Conservation (phyloP, 352 stramenopile genomes). For the Globisporangium cystogenes region DNA sequence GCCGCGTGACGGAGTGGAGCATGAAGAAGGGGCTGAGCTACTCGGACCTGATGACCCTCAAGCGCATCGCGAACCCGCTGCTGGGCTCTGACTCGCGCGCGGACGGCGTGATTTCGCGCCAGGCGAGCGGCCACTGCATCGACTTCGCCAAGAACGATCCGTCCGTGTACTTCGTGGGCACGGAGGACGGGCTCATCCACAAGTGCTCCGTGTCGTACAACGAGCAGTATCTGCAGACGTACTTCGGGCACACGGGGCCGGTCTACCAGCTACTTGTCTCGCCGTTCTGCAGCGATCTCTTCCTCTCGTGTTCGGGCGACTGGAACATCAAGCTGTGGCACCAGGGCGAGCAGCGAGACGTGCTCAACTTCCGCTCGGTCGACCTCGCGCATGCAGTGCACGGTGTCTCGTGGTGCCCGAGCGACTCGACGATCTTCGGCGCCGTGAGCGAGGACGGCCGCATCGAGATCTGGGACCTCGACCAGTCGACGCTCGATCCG, state of each 20-base stretch:
- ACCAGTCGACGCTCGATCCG: slow-evolving; percentile 77
- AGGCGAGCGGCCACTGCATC: slow-evolving; percentile 84
- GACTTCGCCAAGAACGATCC: slow-evolving; percentile 81
- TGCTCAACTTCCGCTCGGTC: slow-evolving; percentile 71
- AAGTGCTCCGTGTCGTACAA: slow-evolving; percentile 93
- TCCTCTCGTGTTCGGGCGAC: slow-evolving; percentile 87
- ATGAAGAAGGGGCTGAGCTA: slow-evolving; percentile 90
- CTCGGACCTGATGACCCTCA: slow-evolving; percentile 89
- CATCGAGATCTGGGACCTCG: slow-evolving; percentile 91
- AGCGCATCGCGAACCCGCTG: slow-evolving; percentile 69
- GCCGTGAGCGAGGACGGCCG: slow-evolving; percentile 86
- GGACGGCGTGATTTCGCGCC: slow-evolving; percentile 85
- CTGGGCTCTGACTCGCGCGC: slow-evolving; percentile 55
- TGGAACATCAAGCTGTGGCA: slow-evolving; percentile 90
- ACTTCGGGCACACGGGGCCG: slow-evolving; percentile 80
- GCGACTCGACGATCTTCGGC: slow-evolving; percentile 77
- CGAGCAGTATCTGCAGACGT: slow-evolving; percentile 92
- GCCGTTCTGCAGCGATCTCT: slow-evolving; percentile 79
- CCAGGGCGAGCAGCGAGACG: slow-evolving; percentile 37
- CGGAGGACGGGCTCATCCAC: slow-evolving; percentile 90
- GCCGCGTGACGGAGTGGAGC: slow-evolving; percentile 90
- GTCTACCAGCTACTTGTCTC: slow-evolving; percentile 88
- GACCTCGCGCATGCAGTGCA: slow-evolving; percentile 79
- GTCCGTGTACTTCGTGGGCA: slow-evolving; percentile 88
- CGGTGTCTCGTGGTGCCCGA: slow-evolving; percentile 85